Base-by-base conservation (phyloP, 495 filamentous ascomycete genomes). In the Pseudomonodictys pantanalensis region DNA sequence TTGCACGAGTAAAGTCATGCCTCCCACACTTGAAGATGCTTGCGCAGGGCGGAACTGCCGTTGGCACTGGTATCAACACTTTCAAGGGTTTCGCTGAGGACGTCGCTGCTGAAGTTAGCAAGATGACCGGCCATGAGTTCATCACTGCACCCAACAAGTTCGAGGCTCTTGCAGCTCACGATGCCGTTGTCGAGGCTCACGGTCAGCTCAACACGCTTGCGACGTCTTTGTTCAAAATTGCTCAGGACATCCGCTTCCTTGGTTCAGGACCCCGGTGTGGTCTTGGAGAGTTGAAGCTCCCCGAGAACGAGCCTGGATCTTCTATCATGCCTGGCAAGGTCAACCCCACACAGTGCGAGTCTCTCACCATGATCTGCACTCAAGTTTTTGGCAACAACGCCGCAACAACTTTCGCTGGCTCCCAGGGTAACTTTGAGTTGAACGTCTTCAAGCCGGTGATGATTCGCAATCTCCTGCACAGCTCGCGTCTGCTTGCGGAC, bases 281-380 rank as follows among this genome's bases (percentile, higher is more conserved):
- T 65, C 85, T 97, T 10, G 92, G 91, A 52, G 93, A 98, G 77
- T 83, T 98, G 44, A 80, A 78, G 60, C 83, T 98, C 24, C 93
- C 93, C 33, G 93, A 98, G 79, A 98, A 98, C 76, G 93, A 98
- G 81, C 93, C 93, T 17, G 93, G 93, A 45, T 89, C 84, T 67
- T 93, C 89, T 53, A 97, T 98, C 78, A 98, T 98, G 93, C 93
- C 93, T 26, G 93, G 93, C 66, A 98, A 98, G 81, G 93, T 98
- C 68, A 98, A 98, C 81, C 93, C 93, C 30, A 98, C 93, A 24
- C 93, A 98, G 78, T 95, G 90, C 77, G 93, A 98, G 81, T 89
- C 92, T 33, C 77, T 98, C 73, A 98, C 93, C 60, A 98, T 98
- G 93, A 75, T 98, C 53, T 97, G 92, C 78, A 83, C 90, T 2